Percentiles rank a stretch among this genome's conserved stretches.
Conservation (phyloP, 1,284 basidiomycete genomes). For the Trichosporon coremiiforme region DNA sequence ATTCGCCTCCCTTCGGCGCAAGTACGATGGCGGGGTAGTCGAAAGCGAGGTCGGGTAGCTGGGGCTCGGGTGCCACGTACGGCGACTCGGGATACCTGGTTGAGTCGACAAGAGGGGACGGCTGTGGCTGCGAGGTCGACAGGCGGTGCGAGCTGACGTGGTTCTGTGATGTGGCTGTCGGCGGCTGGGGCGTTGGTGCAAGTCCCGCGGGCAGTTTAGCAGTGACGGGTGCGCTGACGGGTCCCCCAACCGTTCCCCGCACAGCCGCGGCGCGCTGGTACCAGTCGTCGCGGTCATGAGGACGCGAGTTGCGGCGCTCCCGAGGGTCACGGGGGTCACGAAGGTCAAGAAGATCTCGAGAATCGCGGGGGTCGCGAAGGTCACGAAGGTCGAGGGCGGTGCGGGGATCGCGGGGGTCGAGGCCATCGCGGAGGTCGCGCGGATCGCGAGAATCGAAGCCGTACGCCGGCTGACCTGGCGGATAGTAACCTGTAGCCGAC, state of each 20-base stretch:
- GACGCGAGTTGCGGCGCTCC: constrained; percentile 3
- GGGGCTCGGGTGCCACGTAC: constrained; percentile 25
- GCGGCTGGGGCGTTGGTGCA: not conserved
- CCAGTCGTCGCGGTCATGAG: constrained; percentile 12
- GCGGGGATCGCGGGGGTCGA: constrained; percentile 1
- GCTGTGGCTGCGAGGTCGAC: not conserved
- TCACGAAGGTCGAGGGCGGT: constrained; percentile 17
- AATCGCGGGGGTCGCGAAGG: not conserved
- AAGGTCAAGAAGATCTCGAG: too few relatives aligned
- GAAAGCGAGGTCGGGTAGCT: constrained; percentile 10
- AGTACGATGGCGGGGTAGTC: constrained; percentile 21
- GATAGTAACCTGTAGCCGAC: not conserved
- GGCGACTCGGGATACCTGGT: constrained; percentile 8
- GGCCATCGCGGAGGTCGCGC: too few relatives aligned
- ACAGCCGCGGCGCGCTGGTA: not conserved
- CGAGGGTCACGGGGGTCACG: constrained; percentile 6
- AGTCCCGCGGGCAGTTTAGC: not conserved
- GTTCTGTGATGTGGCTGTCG: not conserved
- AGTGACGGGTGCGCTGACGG: not conserved
- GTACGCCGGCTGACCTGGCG: constrained; percentile 1
- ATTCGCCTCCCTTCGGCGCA: constrained; percentile 15
- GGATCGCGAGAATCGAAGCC: too few relatives aligned
- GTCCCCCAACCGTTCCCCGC: not conserved
- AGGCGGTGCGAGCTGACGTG: not conserved
- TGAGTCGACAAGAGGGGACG: not conserved